A percentile compares a stretch with the other conserved stretches of the same genome.
phyloP scores from a whole-genome alignment of 768 basidiomycete species.

The Cystofilobasidium macerans region DNA sequence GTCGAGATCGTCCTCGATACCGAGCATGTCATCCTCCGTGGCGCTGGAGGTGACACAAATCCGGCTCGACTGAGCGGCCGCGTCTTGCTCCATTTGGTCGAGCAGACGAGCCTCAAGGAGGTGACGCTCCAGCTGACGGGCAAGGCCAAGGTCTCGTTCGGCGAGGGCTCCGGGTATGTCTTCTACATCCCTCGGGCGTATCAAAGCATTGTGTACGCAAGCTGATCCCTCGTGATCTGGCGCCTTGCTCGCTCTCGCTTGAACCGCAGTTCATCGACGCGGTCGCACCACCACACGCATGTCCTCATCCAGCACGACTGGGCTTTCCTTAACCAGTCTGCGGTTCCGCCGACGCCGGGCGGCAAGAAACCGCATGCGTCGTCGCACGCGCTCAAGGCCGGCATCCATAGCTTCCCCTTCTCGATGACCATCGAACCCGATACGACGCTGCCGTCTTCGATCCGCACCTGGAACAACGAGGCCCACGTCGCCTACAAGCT shows the following conservation, averaged over 20 bases:
- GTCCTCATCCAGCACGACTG: conserved; percentile 72
- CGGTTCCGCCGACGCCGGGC: conserved; percentile 37
- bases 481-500: conserved; percentile 78
- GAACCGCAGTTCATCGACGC: conserved; percentile 27
- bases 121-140: conserved; percentile 25
- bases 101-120: conserved; percentile 55
- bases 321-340: conserved; percentile 64
- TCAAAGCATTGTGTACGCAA: no score
- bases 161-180: conserved; percentile 23
- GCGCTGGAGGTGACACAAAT: conserved; percentile 70
- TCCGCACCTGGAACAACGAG: conserved; percentile 46
- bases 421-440: conserved; percentile 58
- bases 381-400: conserved; percentile 86
- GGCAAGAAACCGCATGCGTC: conserved; percentile 48
- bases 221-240: neutral
- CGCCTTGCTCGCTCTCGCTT: neutral
- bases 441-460: conserved; percentile 68
- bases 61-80: conserved; percentile 69
- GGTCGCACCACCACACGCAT: conserved; percentile 39
- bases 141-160: conserved; percentile 29
- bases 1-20: conserved; percentile 67
- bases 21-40: conserved; percentile 59
- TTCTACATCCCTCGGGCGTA: neutral
- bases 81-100: conserved; percentile 64
- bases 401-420: conserved; percentile 86